Base-by-base conservation (phyloP, 2,329 filamentous ascomycete genomes). In the Exophiala calicioides region DNA sequence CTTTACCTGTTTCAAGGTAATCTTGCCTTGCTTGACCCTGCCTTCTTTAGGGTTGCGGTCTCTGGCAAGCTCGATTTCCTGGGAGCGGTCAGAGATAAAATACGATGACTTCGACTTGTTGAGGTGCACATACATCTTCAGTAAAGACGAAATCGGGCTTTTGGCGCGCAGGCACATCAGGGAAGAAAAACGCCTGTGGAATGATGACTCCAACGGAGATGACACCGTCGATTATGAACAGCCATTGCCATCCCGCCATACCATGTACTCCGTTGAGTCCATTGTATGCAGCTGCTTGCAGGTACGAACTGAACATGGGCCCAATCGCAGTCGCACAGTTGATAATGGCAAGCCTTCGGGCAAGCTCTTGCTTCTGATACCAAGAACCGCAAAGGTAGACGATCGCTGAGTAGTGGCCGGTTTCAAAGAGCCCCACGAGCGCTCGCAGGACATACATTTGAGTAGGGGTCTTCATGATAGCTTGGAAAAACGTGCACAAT, bases 241-340 rank as follows among this genome's bases (percentile, higher is more conserved):
- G 49, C 65, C 65, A 68, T 38, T 64, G 52, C 65, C 47, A 52
- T n/a, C 76, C 77, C 0, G 70, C 63, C 58, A 74, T 71, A 0
- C 76, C 76, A 8, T 60, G 60, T 0, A 72, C 63, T 1, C 76
- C 76, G 12, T 75, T 74, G 0, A 81, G 65, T 18, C 73, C 73
- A 16, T 71, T 73, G 58, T 79, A 77, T 0, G 74, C 74, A 0
- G 73, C 76, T 1, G 77, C 72, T 63, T 79, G 76, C 0, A 80
- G 65, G 47, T 79, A 80, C 1, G 77, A 77, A 10, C 74, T 76
- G 36, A 80, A 74, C 74, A 80, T 79, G 4, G 36, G 36, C 4
- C 36, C 36, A 7, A 39, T 39, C 19, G 36, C 36, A 4, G 36
- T 39, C 4, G 36, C 23, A 23, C 18, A 24, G 23, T 39, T 39